Conservation (phyloP, 2,329 filamentous ascomycete genomes). For the Hirsutella thompsonii region DNA sequence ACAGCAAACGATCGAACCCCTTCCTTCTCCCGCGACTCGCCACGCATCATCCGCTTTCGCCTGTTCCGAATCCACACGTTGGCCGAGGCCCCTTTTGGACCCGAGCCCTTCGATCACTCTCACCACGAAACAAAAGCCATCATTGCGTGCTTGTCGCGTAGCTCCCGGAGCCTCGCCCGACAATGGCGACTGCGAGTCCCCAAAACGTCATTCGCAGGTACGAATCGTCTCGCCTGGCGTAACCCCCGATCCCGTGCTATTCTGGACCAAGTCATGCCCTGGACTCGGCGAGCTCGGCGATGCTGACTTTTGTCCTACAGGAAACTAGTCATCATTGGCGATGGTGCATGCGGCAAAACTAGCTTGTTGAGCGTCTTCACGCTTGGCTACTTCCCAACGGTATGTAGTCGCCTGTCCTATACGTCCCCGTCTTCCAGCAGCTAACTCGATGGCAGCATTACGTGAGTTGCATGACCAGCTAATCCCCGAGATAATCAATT, state of each 20-base stretch:
- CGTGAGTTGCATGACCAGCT: constrained; percentile 24
- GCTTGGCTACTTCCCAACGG: constrained; percentile 92
- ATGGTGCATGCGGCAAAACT: constrained; percentile 97
- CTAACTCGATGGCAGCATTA: constrained; percentile 38
- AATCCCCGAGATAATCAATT: constrained; percentile 6
- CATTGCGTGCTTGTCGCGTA: not conserved
- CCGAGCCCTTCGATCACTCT: not conserved
- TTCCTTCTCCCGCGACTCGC: not conserved
- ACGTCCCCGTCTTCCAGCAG: constrained; percentile 2
- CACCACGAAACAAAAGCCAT: not conserved
- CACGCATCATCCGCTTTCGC: not conserved
- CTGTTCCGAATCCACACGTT: not conserved
- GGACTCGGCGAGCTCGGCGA: too few species aligned
- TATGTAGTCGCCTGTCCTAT: constrained; percentile 35
- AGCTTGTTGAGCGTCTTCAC: constrained; percentile 96
- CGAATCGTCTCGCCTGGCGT: not conserved
- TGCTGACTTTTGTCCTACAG: constrained; percentile 29
- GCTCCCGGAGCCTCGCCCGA: constrained; percentile 9
- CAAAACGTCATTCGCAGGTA: constrained; percentile 56
- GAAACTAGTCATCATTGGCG: constrained; percentile 93
- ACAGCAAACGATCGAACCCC: not conserved
- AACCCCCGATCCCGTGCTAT: too few species aligned
- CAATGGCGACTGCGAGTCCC: constrained; percentile 31
- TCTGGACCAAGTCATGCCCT: too few species aligned
- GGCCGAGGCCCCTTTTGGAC: not conserved